A percentile compares a stretch with the other conserved stretches of the same genome.
Conservation (phyloP, 2,329 filamentous ascomycete species). For the Xylaria multiplex region DNA sequence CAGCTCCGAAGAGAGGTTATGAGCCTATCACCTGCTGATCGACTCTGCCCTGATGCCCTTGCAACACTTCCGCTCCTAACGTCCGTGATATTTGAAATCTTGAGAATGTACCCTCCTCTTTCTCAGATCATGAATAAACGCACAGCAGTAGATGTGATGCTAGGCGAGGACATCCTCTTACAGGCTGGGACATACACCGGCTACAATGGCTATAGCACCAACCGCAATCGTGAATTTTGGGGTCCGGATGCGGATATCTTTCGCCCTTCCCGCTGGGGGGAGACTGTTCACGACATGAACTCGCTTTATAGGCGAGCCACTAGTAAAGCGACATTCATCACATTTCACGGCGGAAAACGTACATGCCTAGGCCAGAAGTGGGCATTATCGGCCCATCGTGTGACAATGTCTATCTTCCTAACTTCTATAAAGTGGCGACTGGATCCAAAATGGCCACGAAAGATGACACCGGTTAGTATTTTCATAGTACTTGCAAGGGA, state of each 20-base stretch:
- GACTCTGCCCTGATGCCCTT: conserved; percentile 36
- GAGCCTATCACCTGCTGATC: conserved; percentile 25
- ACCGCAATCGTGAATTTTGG: conserved; percentile 50
- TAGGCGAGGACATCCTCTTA: conserved; percentile 48
- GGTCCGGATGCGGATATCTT: conserved; percentile 51
- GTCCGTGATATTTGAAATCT: conserved; percentile 56
- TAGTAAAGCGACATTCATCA: conserved; percentile 53
- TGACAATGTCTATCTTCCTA: conserved; percentile 50
- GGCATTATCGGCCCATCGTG: conserved; percentile 52
- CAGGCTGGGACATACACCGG: conserved; percentile 53
- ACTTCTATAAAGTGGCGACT: conserved; percentile 46
- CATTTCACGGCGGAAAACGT: conserved; percentile 54
- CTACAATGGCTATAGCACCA: conserved; percentile 54
- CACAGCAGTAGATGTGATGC: conserved; percentile 40
- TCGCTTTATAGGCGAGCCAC: conserved; percentile 50
- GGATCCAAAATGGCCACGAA: conserved; percentile 48
- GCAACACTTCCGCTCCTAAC: conserved; percentile 55
- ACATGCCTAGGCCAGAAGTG: conserved; percentile 55
- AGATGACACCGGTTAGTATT: conserved; percentile 49
- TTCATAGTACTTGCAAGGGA: neutral
- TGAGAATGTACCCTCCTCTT: conserved; percentile 61
- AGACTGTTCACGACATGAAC: conserved; percentile 49
- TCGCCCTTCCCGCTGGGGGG: conserved; percentile 54
- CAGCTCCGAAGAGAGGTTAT: conserved; percentile 49
- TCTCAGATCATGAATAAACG: conserved; percentile 60